These are phyloP conservation scores for Aspergillus hiratsukae DNA, from an alignment of 2,329 filamentous ascomycete genomes.

Conservation along the genomic window DNA sequence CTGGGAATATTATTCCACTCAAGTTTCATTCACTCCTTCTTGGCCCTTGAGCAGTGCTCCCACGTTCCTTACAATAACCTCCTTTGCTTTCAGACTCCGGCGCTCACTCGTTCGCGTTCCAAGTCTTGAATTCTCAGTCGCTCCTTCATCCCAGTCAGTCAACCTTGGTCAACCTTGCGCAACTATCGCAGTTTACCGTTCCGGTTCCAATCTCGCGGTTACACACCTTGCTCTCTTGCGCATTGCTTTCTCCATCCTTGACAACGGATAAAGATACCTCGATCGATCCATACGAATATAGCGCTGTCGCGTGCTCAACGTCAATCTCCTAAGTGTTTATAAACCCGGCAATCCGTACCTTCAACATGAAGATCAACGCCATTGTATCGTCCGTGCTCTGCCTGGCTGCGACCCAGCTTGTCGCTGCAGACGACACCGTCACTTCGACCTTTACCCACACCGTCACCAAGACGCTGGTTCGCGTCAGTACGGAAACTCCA, in stretches of 20 bases:
- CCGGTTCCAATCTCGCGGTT: background rate
- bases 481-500: constrained; percentile 39
- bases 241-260: background rate
- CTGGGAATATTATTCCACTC: constrained; percentile 12
- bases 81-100: constrained; percentile 12
- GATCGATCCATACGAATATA: background rate
- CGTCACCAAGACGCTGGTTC: constrained; percentile 41
- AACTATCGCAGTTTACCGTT: background rate
- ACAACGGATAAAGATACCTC: background rate
- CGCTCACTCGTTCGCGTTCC: constrained; percentile 22
- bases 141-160: constrained; percentile 2
- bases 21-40: constrained; percentile 12
- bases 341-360: background rate
- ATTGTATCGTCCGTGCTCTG: constrained; percentile 31
- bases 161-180: background rate
- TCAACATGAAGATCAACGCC: constrained; percentile 35
- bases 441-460: constrained; percentile 29
- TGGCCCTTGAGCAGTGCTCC: constrained; percentile 25
- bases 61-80: constrained; percentile 22
- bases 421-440: constrained; percentile 25
- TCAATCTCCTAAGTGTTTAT: background rate
- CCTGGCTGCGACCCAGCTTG: constrained; percentile 30
- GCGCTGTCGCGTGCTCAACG: background rate
- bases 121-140: constrained; percentile 7
- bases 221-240: background rate